Percentiles rank a stretch among this genome's conserved stretches.
Evolutionary conservation across 129 eudicot species (phyloP).

Genomic region (Escallonia rubra): DNA sequence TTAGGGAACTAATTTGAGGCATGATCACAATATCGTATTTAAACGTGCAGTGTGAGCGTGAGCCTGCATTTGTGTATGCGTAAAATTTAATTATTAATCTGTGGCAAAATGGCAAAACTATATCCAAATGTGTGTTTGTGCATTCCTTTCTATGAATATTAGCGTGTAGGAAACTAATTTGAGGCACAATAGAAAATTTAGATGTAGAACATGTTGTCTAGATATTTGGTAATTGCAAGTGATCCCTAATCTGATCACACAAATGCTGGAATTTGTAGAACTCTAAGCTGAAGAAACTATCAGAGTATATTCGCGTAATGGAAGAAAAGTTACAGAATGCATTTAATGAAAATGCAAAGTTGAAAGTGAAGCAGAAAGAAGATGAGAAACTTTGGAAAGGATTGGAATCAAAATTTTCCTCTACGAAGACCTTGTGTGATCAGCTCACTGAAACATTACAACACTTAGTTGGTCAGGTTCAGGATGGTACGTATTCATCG

Average conservation of each 20-base stretch:
- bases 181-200: not conserved
- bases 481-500: conserved; percentile 50
- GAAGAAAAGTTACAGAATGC: conserved; percentile 84
- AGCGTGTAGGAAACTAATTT: not conserved
- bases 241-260: conserved; percentile 11
- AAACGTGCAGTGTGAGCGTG: too few species aligned
- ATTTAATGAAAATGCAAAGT: conserved; percentile 87
- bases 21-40: too few species aligned
- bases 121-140: too few species aligned
- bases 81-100: too few species aligned
- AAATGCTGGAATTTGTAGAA: conserved; percentile 43
- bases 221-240: not conserved
- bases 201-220: not conserved
- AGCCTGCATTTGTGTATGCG: too few species aligned
- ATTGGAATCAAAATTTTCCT: conserved; percentile 82
- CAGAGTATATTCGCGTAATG: conserved; percentile 58
- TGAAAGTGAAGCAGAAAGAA: conserved; percentile 83
- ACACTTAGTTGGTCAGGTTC: conserved; percentile 72
- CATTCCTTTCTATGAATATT: too few species aligned
- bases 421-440: conserved; percentile 80
- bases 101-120: too few species aligned
- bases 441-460: conserved; percentile 83
- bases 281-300: conserved; percentile 65
- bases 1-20: too few species aligned
- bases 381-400: conserved; percentile 95